A percentile compares a stretch with the other conserved stretches of the same genome.
Conservation (phyloP, 768 basidiomycete genomes). For the Coprinopsis sp. region DNA sequence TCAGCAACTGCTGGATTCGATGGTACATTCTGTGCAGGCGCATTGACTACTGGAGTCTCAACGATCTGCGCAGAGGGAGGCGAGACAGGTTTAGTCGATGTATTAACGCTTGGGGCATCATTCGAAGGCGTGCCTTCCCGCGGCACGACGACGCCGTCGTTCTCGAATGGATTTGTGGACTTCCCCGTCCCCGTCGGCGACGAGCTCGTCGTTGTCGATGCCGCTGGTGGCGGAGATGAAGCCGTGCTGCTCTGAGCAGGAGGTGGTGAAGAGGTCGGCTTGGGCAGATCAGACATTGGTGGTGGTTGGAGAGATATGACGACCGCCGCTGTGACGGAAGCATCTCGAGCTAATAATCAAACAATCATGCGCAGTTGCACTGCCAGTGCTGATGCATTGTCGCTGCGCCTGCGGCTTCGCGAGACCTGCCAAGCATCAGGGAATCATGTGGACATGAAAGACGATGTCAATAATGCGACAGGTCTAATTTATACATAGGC, state of each 20-base stretch:
- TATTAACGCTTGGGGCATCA: background rate
- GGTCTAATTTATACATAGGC: slow-evolving; percentile 12
- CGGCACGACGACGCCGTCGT: background rate
- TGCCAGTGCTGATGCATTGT: background rate
- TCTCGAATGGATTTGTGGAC: background rate
- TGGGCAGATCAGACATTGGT: slow-evolving; percentile 5
- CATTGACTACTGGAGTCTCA: too few relatives aligned
- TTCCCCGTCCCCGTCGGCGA: background rate
- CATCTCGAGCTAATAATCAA: background rate
- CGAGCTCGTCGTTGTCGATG: slow-evolving; percentile 4
- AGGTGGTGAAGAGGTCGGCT: slow-evolving; percentile 1
- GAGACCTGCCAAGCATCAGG: slow-evolving; percentile 28
- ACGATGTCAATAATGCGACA: too few relatives aligned
- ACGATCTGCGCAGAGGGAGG: background rate
- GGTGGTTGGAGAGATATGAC: background rate
- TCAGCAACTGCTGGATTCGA: slow-evolving; percentile 47
- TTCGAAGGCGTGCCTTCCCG: background rate
- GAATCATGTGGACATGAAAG: too few relatives aligned
- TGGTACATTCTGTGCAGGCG: slow-evolving; percentile 17
- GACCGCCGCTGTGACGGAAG: background rate
- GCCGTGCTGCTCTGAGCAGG: background rate
- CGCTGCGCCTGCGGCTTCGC: slow-evolving; percentile 28
- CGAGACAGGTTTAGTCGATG: background rate
- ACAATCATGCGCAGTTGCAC: slow-evolving; percentile 1
- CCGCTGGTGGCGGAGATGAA: background rate